Evolutionary conservation across 202 grass and related monocot species (phyloP).

Genomic region (Zizania palustris): DNA sequence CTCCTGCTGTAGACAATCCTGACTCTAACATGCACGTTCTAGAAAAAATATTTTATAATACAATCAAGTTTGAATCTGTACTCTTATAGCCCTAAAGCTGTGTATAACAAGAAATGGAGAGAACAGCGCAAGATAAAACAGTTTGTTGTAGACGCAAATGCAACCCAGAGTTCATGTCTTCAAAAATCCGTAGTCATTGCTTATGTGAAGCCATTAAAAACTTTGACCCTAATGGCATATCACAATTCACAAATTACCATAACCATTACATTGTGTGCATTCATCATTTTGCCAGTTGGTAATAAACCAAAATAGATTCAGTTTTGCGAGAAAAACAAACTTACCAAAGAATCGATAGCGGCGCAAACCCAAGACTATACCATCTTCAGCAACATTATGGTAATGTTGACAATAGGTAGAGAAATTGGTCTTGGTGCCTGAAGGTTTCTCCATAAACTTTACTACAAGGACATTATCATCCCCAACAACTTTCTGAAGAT

Average conservation of each 20-base stretch:
- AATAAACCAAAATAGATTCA: conserved; percentile 7
- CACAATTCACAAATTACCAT: background rate
- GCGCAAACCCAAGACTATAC: conserved; percentile 62
- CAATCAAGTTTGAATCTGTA: too few relatives aligned
- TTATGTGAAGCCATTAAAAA: background rate
- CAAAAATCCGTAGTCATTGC: background rate
- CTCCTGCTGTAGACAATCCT: too few relatives aligned
- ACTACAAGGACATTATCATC: conserved; percentile 81
- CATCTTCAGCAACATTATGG: conserved; percentile 54
- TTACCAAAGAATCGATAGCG: conserved; percentile 71
- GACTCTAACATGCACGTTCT: too few relatives aligned
- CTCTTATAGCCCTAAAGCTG: too few relatives aligned
- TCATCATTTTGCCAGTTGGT: background rate
- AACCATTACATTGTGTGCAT: background rate
- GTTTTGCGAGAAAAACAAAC: conserved; percentile 25
- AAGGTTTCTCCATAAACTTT: conserved; percentile 47
- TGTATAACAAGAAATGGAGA: too few relatives aligned
- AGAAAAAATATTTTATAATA: too few relatives aligned
- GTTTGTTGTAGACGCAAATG: too few relatives aligned
- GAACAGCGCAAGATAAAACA: too few relatives aligned
- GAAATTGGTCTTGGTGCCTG: conserved; percentile 28
- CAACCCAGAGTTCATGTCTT: background rate
- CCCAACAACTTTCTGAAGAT: conserved; percentile 67
- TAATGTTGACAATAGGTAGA: conserved; percentile 38
- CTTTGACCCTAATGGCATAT: background rate